These are phyloP conservation scores for Fonsecaea nubica DNA, from an alignment of 2,329 filamentous ascomycete genomes.

Conservation along the genomic window DNA sequence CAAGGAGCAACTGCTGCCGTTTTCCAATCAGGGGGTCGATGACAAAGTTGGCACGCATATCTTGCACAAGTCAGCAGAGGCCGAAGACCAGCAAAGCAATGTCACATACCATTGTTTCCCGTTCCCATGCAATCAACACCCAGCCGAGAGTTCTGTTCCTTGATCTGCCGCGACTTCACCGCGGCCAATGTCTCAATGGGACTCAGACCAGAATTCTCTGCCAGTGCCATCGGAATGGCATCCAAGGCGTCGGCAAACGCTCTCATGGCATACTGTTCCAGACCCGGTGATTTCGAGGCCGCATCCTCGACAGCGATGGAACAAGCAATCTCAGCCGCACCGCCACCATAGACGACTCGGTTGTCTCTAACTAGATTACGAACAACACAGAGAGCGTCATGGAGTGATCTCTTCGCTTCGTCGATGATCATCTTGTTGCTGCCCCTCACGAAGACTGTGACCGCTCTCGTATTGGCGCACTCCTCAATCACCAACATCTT, in stretches of 20 bases:
- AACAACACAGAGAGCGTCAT: slow-evolving; percentile 96
- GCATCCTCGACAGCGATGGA: slow-evolving; percentile 95
- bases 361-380: slow-evolving; percentile 96
- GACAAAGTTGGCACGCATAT: slow-evolving; percentile 98
- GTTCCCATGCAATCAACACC: slow-evolving; percentile 98
- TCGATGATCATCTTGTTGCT: slow-evolving; percentile 99
- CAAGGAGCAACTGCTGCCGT: slow-evolving; percentile 93
- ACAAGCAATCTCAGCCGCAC: slow-evolving; percentile 96
- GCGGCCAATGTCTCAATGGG: slow-evolving; percentile 93
- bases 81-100: slow-evolving; percentile 6
- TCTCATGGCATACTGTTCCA: slow-evolving; percentile 99
- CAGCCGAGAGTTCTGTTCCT: slow-evolving; percentile 77
- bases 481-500: slow-evolving; percentile 99
- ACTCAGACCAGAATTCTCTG: slow-evolving; percentile 95
- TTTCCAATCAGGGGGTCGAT: slow-evolving; percentile 99
- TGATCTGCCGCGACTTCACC: slow-evolving; percentile 96
- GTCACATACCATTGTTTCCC: slow-evolving; percentile 75
- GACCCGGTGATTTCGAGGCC: slow-evolving; percentile 90
- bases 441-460: slow-evolving; percentile 93
- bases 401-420: slow-evolving; percentile 95
- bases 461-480: slow-evolving; percentile 95
- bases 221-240: slow-evolving; percentile 89
- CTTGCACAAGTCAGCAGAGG: slow-evolving; percentile 48
- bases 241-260: slow-evolving; percentile 96
- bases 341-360: slow-evolving; percentile 95